Evolutionary conservation across 345 rosid genomes (phyloP), one percentile per base, ranked within the genome.

Genomic region (Gossypium longicalyx): DNA sequence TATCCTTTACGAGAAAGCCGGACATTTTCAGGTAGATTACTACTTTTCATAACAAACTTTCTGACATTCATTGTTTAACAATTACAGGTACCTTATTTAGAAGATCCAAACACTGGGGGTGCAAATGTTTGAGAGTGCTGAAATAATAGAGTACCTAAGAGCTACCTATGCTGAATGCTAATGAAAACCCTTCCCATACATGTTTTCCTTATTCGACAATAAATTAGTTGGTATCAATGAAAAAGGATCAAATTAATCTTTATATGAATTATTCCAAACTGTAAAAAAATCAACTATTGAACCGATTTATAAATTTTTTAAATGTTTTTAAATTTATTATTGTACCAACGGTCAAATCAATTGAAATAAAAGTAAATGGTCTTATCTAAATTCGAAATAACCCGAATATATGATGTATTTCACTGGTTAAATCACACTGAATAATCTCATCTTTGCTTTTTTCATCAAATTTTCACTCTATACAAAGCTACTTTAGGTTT

Each of bases 41-140:
- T n/a, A 44, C 29, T 49, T 67, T 12, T 63, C 19, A 2, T n/a
- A 17, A 38, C 43, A 60, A 49, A 59, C 23, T 67, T 47, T 49
- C 6, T 2, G 11, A 41, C 51, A 2, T 61, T 22, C 20, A 54
- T 8, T 77, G 70, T 25, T 79, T 51, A 72, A 43, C 88, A 90
- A 57, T 22, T 57, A 57, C 61, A 57, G 97, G 98, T 82, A 12
- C 98, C 97, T 25, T 87, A 88, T 78, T 69, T 94, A 45, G 93
- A 89, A 81, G 94, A 94, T 81, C 97, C 97, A 66, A 94, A 94
- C 83, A 94, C 97, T n/a, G 98, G 97, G 66, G 83, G 3, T 94
- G 59, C 78, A 88, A 45, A 90, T 92, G 97, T 92, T 90, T 81
- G 97, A 92, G 82, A 92, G 97, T 82, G 97, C 98, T 61, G 93